A percentile compares a stretch with the other conserved stretches of the same genome.
Evolutionary conservation across 129 eudicot genomes (phyloP).

Genomic region (sunflower (Helianthus annuus)): DNA sequence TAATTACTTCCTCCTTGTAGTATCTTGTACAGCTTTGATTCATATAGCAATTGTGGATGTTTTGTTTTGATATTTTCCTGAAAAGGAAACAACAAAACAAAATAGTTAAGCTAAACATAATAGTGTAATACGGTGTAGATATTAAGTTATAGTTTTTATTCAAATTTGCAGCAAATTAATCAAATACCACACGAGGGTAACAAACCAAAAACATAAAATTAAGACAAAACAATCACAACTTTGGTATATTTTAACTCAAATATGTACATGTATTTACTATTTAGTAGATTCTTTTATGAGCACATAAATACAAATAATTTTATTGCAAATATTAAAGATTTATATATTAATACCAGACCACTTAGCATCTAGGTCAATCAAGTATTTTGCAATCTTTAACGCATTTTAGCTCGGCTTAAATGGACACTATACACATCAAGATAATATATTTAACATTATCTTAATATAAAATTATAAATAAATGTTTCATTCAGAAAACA

Average conservation of each 20-base stretch:
- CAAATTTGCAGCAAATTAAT: constrained; percentile 6
- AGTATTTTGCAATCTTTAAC: not conserved
- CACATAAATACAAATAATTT: not conserved
- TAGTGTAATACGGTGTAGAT: not conserved
- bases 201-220: not conserved
- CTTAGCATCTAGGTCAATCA: not conserved
- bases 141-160: not conserved
- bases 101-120: not conserved
- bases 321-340: not conserved
- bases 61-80: constrained; percentile 97
- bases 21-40: constrained; percentile 87
- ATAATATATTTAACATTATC: not conserved
- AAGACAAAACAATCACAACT: not conserved
- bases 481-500: not conserved
- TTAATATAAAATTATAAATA: not conserved
- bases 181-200: not conserved
- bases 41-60: constrained; percentile 93
- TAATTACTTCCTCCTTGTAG: constrained; percentile 98
- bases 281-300: not conserved
- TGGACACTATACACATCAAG: not conserved
- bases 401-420: not conserved
- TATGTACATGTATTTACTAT: not conserved
- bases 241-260: not conserved
- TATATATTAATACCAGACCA: not conserved
- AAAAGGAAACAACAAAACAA: constrained; percentile 17